These are phyloP conservation scores for Periconia sp. DNA, from an alignment of 2,329 filamentous ascomycete species.

Conservation along the genomic window DNA sequence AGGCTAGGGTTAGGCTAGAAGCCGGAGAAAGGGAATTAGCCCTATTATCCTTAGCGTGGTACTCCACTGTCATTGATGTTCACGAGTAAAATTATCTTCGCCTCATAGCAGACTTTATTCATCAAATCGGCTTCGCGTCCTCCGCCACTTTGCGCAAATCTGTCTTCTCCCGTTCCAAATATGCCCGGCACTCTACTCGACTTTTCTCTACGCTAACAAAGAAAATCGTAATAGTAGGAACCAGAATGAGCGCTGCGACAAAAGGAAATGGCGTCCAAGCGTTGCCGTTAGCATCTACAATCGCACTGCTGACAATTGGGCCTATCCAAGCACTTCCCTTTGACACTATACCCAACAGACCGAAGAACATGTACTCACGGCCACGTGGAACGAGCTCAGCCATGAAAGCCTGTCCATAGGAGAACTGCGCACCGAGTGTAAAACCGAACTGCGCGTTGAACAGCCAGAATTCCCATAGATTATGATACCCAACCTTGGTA, in stretches of 20 bases:
- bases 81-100: too few species aligned
- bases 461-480: slow-evolving; percentile 60
- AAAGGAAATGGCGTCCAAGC: slow-evolving; percentile 71
- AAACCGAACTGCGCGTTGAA: slow-evolving; percentile 66
- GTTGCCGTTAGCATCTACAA: slow-evolving; percentile 67
- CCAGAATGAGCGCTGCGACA: slow-evolving; percentile 45
- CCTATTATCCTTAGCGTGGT: too few species aligned
- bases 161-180: slow-evolving; percentile 28
- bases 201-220: slow-evolving; percentile 33
- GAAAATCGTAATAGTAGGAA: slow-evolving; percentile 26
- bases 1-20: too few species aligned
- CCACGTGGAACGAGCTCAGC: slow-evolving; percentile 71
- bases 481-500: slow-evolving; percentile 59
- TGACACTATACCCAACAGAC: slow-evolving; percentile 70
- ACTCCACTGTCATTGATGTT: too few species aligned
- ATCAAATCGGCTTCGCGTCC: slow-evolving; percentile 1
- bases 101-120: too few species aligned
- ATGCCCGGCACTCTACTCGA: slow-evolving; percentile 28
- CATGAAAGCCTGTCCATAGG: slow-evolving; percentile 74
- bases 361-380: slow-evolving; percentile 75
- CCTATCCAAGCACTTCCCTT: slow-evolving; percentile 74
- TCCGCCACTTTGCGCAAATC: not conserved
- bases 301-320: slow-evolving; percentile 71
- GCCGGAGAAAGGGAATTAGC: too few species aligned
- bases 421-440: slow-evolving; percentile 73